These are phyloP conservation scores for Wickerhamiella allomyrinae DNA, from an alignment of 805 yeast species.

Conservation along the genomic window DNA sequence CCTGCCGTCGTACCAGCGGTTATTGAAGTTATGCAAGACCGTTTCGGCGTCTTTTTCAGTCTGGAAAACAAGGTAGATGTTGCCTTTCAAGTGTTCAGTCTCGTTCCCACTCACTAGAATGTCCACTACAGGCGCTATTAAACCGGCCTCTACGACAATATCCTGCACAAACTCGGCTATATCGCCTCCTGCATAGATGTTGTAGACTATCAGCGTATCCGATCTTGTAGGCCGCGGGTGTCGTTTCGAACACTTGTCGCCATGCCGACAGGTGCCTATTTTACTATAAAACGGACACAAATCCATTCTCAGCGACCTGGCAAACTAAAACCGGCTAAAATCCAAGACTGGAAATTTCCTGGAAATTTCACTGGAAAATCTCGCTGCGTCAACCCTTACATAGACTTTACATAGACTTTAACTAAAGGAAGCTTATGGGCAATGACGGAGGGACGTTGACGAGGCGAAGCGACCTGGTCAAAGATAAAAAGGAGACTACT, in stretches of 20 bases:
- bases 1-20: constrained; percentile 65
- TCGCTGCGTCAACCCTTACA: too few species aligned
- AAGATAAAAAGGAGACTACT: constrained; percentile 2
- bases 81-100: constrained; percentile 72
- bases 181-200: constrained; percentile 39
- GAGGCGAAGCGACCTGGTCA: constrained; percentile 37
- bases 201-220: constrained; percentile 47
- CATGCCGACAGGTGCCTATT: constrained; percentile 88
- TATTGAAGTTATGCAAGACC: constrained; percentile 50
- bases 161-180: constrained; percentile 57
- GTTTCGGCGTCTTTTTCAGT: constrained; percentile 41
- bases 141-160: constrained; percentile 45
- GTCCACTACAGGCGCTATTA: constrained; percentile 39
- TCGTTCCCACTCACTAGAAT: constrained; percentile 71
- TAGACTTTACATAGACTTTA: too few species aligned
- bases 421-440: constrained; percentile 18
- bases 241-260: constrained; percentile 64
- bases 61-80: constrained; percentile 57
- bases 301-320: too few species aligned
- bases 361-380: too few species aligned
- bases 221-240: constrained; percentile 53
- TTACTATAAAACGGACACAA: constrained; percentile 71
- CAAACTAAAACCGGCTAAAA: too few species aligned
- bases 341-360: too few species aligned
- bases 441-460: constrained; percentile 63